Evolutionary conservation across 139 green algal genomes (phyloP).

Genomic region (Chloropicon primus): DNA sequence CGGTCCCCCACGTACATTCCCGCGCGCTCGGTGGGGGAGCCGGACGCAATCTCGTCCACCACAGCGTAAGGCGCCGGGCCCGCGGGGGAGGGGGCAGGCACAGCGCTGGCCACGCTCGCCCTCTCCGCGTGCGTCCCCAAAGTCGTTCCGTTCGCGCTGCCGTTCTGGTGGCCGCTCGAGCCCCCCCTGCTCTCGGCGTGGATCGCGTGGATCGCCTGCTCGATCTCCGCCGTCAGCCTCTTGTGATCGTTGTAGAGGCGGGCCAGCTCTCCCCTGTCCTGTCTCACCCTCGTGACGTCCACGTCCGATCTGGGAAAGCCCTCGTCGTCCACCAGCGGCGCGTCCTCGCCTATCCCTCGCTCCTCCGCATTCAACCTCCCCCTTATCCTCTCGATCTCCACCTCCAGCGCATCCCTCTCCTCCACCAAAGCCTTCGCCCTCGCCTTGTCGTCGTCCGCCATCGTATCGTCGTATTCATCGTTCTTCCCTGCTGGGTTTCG

Average conservation of each 20-base stretch:
- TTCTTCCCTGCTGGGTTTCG: no score
- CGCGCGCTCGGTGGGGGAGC: constrained; percentile 42
- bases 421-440: background rate
- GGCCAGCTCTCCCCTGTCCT: constrained; percentile 42
- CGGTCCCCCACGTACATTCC: constrained; percentile 50
- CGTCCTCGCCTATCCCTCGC: background rate
- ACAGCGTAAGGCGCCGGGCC: constrained; percentile 64
- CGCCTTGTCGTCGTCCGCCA: no score
- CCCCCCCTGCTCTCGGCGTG: constrained; percentile 27
- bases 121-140: background rate
- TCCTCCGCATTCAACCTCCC: constrained; percentile 7
- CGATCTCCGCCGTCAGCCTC: constrained; percentile 36
- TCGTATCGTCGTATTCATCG: no score
- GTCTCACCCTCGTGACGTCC: constrained; percentile 44
- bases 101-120: background rate
- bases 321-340: constrained; percentile 19
- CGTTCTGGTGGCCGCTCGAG: background rate
- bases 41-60: constrained; percentile 50
- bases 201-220: constrained; percentile 38
- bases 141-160: constrained; percentile 2
- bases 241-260: constrained; percentile 71
- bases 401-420: constrained; percentile 6
- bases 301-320: constrained; percentile 65
- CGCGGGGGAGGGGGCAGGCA: background rate
- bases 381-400: constrained; percentile 15